Evolutionary conservation across 495 filamentous ascomycete genomes (phyloP), one percentile per base, ranked within the genome.

Genomic region (Aspergillus olivimuriae): DNA sequence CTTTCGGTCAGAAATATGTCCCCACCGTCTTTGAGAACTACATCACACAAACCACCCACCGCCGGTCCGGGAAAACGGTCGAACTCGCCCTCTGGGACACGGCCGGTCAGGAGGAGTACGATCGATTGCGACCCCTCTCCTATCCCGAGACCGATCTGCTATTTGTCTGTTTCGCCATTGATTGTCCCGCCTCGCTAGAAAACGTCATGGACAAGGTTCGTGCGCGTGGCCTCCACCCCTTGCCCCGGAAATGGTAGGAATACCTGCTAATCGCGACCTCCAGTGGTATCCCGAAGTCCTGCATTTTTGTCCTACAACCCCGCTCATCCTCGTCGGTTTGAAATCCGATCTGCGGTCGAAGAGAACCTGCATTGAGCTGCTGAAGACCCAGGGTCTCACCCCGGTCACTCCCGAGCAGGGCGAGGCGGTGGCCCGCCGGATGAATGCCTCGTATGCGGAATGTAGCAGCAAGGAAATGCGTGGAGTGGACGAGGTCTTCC

Each of bases 11-110:
- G 92, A 98, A 96, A 96, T 98, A 98, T 59, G 91, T 98, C 38
- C 92, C 92, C 2, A 98, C 92, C 0, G 92, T 98, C 47, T 98
- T 98, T 61, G 92, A 98, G 59, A 98, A 98, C 70, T 98, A 98
- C 75, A 97, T 97, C 68, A 95, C 92, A 28, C 89, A 96, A 66
- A 92, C 89, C 41, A 80, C 77, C 28, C 94, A 98, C 60, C 80
- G 82, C 53, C 72, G 78, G 8, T 86, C 84, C 18, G 89, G 92
- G 50, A 96, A 96, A 73, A 89, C 80, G 26, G 87, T 97, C 40
- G 92, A 98, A 69, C 76, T 98, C 33, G 92, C 92, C 12, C 80
- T 98, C 18, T 98, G 92, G 92, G 92, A 98, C 72, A 98, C 92
- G 20, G 92, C 92, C 54, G 92, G 92, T 24, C 92, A 98, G 66